These are phyloP conservation scores for Leccinellum rugosiceps DNA, from an alignment of 768 basidiomycete genomes.

Conservation along the genomic window DNA sequence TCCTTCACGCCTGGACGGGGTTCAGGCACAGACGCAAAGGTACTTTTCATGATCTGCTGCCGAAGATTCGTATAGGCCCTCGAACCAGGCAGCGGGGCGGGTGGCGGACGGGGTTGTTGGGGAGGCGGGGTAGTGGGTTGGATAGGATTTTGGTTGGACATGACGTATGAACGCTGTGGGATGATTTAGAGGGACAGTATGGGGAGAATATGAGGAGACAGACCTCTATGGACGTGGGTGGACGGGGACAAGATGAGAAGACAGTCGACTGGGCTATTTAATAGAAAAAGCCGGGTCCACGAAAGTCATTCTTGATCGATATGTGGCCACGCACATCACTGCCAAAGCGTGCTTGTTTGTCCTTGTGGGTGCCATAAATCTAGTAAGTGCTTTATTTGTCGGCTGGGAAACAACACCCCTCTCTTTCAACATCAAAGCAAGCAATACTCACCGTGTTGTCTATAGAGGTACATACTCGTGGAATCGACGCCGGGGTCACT, in stretches of 20 bases:
- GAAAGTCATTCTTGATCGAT: slow-evolving; percentile 35
- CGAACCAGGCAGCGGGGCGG: slow-evolving; percentile 19
- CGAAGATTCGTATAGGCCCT: slow-evolving; percentile 18
- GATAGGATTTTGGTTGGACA: slow-evolving; percentile 13
- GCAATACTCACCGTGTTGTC: not conserved
- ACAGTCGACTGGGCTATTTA: slow-evolving; percentile 15
- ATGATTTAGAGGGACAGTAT: not conserved
- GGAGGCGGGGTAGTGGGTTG: slow-evolving; percentile 11
- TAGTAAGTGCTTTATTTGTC: slow-evolving; percentile 28
- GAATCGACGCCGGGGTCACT: not conserved
- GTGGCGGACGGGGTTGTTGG: not conserved
- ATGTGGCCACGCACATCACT: slow-evolving; percentile 18
- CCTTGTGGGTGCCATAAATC: slow-evolving; percentile 40
- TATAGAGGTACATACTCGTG: not conserved
- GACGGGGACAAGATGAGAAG: not conserved
- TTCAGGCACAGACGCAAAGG: slow-evolving; percentile 18
- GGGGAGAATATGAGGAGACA: not conserved
- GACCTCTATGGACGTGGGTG: slow-evolving; percentile 2
- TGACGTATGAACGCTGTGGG: slow-evolving; percentile 6
- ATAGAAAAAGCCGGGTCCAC: slow-evolving; percentile 20
- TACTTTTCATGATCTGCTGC: slow-evolving; percentile 15
- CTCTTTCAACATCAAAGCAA: slow-evolving; percentile 5
- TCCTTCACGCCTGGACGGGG: slow-evolving; percentile 7
- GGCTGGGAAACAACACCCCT: slow-evolving; percentile 22
- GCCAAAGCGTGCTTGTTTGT: slow-evolving; percentile 43